Percentiles rank a stretch among this genome's conserved stretches.
These are phyloP conservation scores for Leishmania aethiopica DNA, from an alignment of 208 protist species.

Conservation along the genomic window DNA sequence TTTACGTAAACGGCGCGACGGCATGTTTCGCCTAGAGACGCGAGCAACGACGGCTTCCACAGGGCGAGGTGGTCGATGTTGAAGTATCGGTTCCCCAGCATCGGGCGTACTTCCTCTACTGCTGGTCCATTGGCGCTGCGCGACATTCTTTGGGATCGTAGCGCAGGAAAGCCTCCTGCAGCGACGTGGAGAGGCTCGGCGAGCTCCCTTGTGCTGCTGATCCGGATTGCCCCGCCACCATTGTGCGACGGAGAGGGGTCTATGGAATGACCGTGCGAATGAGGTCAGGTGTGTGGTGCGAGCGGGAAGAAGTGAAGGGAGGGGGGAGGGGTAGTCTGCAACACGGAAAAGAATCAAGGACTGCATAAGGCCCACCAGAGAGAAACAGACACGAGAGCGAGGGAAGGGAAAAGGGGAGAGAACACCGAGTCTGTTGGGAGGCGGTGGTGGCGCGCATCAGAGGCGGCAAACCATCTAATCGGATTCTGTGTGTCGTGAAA, in stretches of 20 bases:
- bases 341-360: not conserved
- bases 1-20: conserved; percentile 27
- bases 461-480: not conserved
- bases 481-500: not conserved
- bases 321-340: not conserved
- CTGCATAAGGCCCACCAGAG: not conserved
- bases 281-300: not conserved
- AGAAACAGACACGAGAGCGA: not conserved
- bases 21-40: conserved; percentile 27
- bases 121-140: not conserved
- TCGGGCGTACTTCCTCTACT: conserved; percentile 18
- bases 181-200: conserved; percentile 8
- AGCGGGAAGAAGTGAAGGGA: not conserved
- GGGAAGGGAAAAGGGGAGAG: not conserved
- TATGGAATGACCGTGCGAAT: not conserved
- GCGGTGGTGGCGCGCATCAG: not conserved
- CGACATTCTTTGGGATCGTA: conserved; percentile 16
- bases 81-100: conserved; percentile 32
- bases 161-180: conserved; percentile 19
- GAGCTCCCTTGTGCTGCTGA: conserved; percentile 11
- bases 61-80: conserved; percentile 27
- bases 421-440: not conserved
- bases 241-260: not conserved
- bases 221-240: not conserved
- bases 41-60: conserved; percentile 33